Percentiles rank a stretch among this genome's conserved stretches.
These are phyloP conservation scores for Aspergillus latus DNA, from an alignment of 2,329 filamentous ascomycete genomes.

Conservation along the genomic window DNA sequence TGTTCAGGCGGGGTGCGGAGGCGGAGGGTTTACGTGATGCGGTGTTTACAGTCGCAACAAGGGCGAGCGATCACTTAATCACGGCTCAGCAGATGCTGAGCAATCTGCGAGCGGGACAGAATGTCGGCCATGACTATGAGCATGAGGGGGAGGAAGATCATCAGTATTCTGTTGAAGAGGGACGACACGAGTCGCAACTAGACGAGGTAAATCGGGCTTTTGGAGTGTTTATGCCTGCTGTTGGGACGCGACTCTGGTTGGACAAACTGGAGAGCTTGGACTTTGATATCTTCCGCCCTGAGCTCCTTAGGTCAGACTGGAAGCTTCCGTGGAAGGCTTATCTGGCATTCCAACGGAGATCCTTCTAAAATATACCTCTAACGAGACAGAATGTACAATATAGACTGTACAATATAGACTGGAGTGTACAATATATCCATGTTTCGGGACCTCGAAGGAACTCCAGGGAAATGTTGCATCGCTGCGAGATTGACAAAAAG, in stretches of 20 bases:
- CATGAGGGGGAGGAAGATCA: slow-evolving; percentile 75
- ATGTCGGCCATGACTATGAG: slow-evolving; percentile 83
- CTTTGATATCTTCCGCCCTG: slow-evolving; percentile 75
- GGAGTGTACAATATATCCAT: not conserved
- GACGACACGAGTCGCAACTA: slow-evolving; percentile 32
- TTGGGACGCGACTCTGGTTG: slow-evolving; percentile 77
- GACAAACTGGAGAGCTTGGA: slow-evolving; percentile 73
- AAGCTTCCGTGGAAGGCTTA: slow-evolving; percentile 79
- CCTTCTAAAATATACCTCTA: slow-evolving; percentile 40
- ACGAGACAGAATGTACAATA: slow-evolving; percentile 8
- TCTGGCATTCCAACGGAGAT: slow-evolving; percentile 57
- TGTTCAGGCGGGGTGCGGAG: slow-evolving; percentile 75
- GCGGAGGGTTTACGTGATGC: slow-evolving; percentile 83
- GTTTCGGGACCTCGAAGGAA: not conserved
- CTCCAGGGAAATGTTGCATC: no score
- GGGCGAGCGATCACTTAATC: slow-evolving; percentile 93
- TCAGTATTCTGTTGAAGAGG: slow-evolving; percentile 41
- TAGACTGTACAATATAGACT: slow-evolving; percentile 2
- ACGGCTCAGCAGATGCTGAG: slow-evolving; percentile 89
- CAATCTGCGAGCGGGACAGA: slow-evolving; percentile 70
- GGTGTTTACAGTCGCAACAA: slow-evolving; percentile 86
- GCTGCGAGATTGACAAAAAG: not conserved
- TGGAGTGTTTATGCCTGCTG: slow-evolving; percentile 74
- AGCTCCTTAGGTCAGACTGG: slow-evolving; percentile 70
- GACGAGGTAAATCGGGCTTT: slow-evolving; percentile 68